Conservation (phyloP, 306 rosid genomes). For the Purshia tridentata region DNA sequence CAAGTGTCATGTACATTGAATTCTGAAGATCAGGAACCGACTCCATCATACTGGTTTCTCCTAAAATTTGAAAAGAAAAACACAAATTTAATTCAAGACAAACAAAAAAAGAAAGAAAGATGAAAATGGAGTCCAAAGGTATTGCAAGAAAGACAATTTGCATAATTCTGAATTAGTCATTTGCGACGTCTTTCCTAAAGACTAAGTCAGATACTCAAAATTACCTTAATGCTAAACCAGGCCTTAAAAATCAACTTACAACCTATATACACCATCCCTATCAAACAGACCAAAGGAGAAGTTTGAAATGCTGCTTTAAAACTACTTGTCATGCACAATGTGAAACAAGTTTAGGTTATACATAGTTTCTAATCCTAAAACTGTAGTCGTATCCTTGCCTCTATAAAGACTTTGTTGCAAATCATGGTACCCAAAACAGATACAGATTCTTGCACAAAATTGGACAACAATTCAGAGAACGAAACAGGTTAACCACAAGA, state of each 20-base stretch:
- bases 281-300: too few relatives aligned
- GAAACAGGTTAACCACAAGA: neutral
- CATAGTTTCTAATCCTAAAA: neutral
- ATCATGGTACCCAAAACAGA: neutral
- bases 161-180: neutral
- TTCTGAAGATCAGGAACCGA: conserved; percentile 95
- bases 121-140: neutral
- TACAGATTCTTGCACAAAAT: too few relatives aligned
- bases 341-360: neutral
- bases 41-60: conserved; percentile 54
- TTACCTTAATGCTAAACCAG: neutral
- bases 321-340: neutral
- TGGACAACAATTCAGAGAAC: neutral
- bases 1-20: conserved; percentile 71
- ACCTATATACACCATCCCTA: neutral
- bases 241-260: neutral
- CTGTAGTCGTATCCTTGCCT: neutral
- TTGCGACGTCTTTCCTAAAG: neutral
- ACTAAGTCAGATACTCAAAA: neutral
- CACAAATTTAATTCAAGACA: neutral
- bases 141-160: neutral
- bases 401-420: too few relatives aligned
- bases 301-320: neutral
- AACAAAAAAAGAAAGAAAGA: neutral
- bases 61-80: conserved; percentile 23